These are phyloP conservation scores for Lachancea kluyveri DNA, from an alignment of 805 yeast genomes.

Conservation along the genomic window DNA sequence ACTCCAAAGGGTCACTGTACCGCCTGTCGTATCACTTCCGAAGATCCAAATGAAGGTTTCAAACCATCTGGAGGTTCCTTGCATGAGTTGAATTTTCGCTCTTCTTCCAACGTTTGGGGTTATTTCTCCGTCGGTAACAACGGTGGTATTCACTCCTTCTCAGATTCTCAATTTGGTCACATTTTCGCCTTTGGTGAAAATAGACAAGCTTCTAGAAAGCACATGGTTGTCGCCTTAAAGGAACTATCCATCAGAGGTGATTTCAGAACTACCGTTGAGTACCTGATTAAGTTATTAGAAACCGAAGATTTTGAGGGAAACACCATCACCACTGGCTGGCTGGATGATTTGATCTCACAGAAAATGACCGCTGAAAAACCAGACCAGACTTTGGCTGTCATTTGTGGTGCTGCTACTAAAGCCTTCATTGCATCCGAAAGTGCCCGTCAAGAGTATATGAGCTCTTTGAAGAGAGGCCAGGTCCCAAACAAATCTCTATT, in stretches of 20 bases:
- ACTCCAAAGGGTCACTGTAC: constrained; percentile 98
- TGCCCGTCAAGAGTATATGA: constrained; percentile 59
- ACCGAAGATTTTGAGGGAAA: constrained; percentile 95
- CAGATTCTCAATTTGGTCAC: constrained; percentile 98
- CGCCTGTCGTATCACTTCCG: constrained; percentile 98
- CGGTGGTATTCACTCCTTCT: constrained; percentile 95
- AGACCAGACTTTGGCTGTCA: constrained; percentile 80
- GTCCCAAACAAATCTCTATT: constrained; percentile 77
- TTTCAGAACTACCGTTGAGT: constrained; percentile 96
- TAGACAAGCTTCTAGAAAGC: constrained; percentile 95
- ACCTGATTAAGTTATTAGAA: constrained; percentile 87
- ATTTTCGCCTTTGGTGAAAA: constrained; percentile 98
- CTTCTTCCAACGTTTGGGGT: constrained; percentile 99
- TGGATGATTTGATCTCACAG: constrained; percentile 90
- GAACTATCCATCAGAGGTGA: constrained; percentile 97
- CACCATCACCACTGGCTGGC: constrained; percentile 98
- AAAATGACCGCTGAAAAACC: constrained; percentile 97
- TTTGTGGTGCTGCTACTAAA: constrained; percentile 97
- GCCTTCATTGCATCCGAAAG: constrained; percentile 77
- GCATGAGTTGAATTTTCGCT: constrained; percentile 94
- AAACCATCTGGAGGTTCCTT: constrained; percentile 97
- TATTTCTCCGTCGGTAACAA: constrained; percentile 95
- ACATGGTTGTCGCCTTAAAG: constrained; percentile 97
- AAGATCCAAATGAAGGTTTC: constrained; percentile 99
- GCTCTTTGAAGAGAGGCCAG: constrained; percentile 90